These are phyloP conservation scores for Zymoseptoria passerinii DNA, from an alignment of 2,329 filamentous ascomycete species.

Conservation along the genomic window DNA sequence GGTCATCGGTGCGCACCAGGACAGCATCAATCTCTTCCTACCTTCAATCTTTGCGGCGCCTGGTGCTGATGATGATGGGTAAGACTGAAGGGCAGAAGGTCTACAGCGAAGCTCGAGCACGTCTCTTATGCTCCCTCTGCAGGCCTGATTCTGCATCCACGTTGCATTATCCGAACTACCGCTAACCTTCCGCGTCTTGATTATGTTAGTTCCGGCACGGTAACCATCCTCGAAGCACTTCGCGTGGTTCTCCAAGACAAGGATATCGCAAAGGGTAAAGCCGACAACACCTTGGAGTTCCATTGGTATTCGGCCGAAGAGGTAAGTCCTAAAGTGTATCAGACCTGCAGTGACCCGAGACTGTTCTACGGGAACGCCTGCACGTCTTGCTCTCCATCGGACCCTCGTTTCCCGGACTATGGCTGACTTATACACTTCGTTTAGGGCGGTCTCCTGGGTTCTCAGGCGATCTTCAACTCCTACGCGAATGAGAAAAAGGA, in stretches of 20 bases:
- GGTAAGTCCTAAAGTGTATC: conserved; percentile 77
- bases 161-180: conserved; percentile 29
- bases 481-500: conserved; percentile 67
- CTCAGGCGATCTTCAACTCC: conserved; percentile 76
- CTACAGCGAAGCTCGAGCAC: no score
- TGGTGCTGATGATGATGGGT: conserved; percentile 83
- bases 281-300: conserved; percentile 84
- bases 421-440: background rate
- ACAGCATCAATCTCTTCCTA: conserved; percentile 88
- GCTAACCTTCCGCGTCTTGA: conserved; percentile 28
- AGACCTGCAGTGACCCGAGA: conserved; percentile 54
- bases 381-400: no score
- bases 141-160: no score
- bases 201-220: conserved; percentile 53
- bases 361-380: background rate
- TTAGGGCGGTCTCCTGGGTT: conserved; percentile 63
- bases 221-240: conserved; percentile 89
- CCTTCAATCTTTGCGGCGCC: conserved; percentile 77
- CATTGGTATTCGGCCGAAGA: conserved; percentile 94
- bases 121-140: no score
- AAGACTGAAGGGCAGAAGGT: no score
- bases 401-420: background rate
- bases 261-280: conserved; percentile 60
- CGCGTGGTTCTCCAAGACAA: conserved; percentile 63
- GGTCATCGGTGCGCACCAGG: conserved; percentile 67